A percentile compares a stretch with the other conserved stretches of the same genome.
Evolutionary conservation across 148 eudicot species (phyloP).

Genomic region (Rhododendron henanense): DNA sequence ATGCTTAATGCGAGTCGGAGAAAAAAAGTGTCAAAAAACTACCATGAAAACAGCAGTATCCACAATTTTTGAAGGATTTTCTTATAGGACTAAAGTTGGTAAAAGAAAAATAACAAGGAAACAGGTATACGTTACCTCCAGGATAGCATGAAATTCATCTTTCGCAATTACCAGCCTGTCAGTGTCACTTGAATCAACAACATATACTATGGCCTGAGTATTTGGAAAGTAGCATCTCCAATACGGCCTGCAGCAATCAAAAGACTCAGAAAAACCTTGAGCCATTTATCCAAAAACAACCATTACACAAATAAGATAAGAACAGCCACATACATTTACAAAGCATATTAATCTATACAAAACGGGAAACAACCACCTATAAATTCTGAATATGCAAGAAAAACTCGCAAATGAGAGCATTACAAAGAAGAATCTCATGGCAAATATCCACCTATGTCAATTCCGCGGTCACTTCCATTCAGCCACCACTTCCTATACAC

Average conservation of each 20-base stretch:
- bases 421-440: neutral
- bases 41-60: neutral
- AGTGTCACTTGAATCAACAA: constrained; percentile 98
- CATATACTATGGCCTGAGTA: constrained; percentile 96
- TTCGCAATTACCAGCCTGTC: constrained; percentile 89
- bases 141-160: constrained; percentile 94
- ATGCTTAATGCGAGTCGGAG: neutral
- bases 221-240: constrained; percentile 99
- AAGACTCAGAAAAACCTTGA: constrained; percentile 2
- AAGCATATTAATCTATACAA: neutral
- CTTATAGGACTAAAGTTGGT: neutral
- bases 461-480: neutral
- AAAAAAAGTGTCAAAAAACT: neutral
- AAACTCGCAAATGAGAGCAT: neutral
- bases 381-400: neutral
- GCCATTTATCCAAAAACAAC: neutral
- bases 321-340: neutral
- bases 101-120: neutral
- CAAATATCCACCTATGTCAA: neutral
- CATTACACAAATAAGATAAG: neutral
- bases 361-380: neutral
- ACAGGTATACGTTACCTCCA: constrained; percentile 47
- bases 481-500: neutral
- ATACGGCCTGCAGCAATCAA: constrained; percentile 60
- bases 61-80: neutral